Percentiles rank a stretch among this genome's conserved stretches.
phyloP scores from a whole-genome alignment of 345 rosid species.

The Euphorbia pulcherrima region DNA sequence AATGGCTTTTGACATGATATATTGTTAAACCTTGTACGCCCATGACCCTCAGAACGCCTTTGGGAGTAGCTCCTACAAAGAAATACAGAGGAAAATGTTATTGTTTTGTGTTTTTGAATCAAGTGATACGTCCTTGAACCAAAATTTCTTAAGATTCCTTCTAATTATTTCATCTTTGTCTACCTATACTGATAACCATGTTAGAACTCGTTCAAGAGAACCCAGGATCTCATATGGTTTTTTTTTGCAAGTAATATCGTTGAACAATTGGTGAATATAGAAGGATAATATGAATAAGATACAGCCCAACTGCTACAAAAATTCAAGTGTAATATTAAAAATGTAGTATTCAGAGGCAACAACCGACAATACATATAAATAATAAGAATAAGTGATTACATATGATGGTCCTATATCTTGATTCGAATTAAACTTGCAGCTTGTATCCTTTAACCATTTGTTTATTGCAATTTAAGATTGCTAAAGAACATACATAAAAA shows the following conservation, averaged over 20 bases:
- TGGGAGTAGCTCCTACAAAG: conserved; percentile 86
- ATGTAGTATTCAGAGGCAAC: no score
- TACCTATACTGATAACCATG: neutral
- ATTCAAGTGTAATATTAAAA: no score
- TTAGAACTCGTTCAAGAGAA: neutral
- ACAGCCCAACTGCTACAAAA: neutral
- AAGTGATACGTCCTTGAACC: neutral
- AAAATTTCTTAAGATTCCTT: neutral
- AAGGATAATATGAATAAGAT: no score
- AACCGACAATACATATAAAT: no score
- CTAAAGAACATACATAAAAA: no score
- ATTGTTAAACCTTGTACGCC: conserved; percentile 95
- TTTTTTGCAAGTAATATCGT: neutral
- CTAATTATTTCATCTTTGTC: neutral
- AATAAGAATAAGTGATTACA: no score
- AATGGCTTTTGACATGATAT: conserved; percentile 97
- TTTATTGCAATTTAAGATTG: no score
- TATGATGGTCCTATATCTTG: no score
- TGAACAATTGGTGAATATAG: neutral
- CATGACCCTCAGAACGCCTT: conserved; percentile 99
- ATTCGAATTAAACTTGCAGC: no score
- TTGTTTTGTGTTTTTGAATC: no score
- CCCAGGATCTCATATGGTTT: neutral
- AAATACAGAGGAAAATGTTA: neutral
- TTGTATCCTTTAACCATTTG: no score